phyloP scores from a whole-genome alignment of 2,329 filamentous ascomycete genomes.

The Leptographium wingfieldii region DNA sequence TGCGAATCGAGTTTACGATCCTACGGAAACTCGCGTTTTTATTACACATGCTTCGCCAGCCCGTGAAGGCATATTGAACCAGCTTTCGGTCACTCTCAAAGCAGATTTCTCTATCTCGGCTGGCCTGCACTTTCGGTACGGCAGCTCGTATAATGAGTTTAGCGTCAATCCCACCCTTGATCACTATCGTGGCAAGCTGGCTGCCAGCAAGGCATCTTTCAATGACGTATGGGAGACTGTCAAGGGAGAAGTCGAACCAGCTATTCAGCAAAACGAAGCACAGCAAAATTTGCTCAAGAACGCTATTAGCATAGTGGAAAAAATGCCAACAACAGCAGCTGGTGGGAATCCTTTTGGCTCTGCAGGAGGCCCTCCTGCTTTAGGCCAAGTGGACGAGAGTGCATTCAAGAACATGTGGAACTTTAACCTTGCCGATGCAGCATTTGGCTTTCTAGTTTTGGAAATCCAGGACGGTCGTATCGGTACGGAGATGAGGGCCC shows the following conservation, averaged over 20 bases:
- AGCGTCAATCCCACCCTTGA: conserved; percentile 96
- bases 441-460: conserved; percentile 89
- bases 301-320: conserved; percentile 85
- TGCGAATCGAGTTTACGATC: conserved; percentile 94
- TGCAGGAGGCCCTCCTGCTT: conserved; percentile 54
- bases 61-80: conserved; percentile 90
- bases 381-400: conserved; percentile 91
- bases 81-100: conserved; percentile 93
- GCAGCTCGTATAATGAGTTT: conserved; percentile 99
- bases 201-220: conserved; percentile 95
- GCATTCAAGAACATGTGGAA: conserved; percentile 99
- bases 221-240: conserved; percentile 99
- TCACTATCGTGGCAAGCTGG: conserved; percentile 96
- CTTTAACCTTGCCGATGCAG: conserved; percentile 94
- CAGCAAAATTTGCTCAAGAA: conserved; percentile 88
- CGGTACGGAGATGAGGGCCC: conserved; percentile 95
- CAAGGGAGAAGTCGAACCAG: conserved; percentile 87
- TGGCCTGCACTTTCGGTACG: conserved; percentile 94
- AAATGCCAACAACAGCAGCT: conserved; percentile 92
- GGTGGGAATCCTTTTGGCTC: conserved; percentile 95
- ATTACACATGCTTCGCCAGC: conserved; percentile 95
- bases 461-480: conserved; percentile 94
- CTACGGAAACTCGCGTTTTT: conserved; percentile 92
- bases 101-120: conserved; percentile 97
- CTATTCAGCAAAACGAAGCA: conserved; percentile 83